Base-by-base conservation (phyloP, 1,284 basidiomycete genomes). In the Austropuccinia psidii region DNA sequence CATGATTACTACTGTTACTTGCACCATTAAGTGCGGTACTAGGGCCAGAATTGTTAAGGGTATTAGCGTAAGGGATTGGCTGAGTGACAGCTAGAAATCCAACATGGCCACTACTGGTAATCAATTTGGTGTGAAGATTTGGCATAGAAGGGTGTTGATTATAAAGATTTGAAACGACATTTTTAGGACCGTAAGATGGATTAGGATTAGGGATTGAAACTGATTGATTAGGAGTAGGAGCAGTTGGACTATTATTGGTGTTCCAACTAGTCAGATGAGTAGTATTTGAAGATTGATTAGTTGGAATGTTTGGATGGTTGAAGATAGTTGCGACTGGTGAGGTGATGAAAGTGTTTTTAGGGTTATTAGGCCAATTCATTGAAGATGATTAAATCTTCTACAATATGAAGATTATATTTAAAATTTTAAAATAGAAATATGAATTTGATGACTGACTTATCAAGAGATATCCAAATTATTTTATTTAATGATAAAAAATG, bases 301-400 rank as follows among this genome's bases (percentile, higher is more conserved):
- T 45, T 41, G 57, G 19, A 27, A 37, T 37, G 31, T 37, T 49
- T 31, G 54, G 31, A 43, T 47, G 67, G 49, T 60, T 70, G 35
- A 58, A 47, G n/a, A 57, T 50, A 13, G 65, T n/a, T 33, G 31
- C 39, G 8, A 60, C 55, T 5, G 67, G 67, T 47, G 67, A 70
- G 39, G 52, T 49, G 31, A 43, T 49, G 55, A 57, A 60, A 31
- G 43, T n/a, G 45, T 64, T 64, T 19, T 39, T 21, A 33, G 61
- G 21, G 13, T 24, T 45, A 31, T 29, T 45, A 27, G 61, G 43
- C 58, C 58, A 61, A 19, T 64, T 64, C 4, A 47, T 43, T 47
- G 43, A n/a, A n/a, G n/a, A n/a, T n/a, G n/a, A n/a, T n/a, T n/a
- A n/a, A n/a, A n/a, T n/a, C n/a, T n/a, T n/a, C n/a, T n/a, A n/a